These are phyloP conservation scores for Akanthomyces dipterigenus DNA, from an alignment of 2,329 filamentous ascomycete genomes.

Conservation along the genomic window DNA sequence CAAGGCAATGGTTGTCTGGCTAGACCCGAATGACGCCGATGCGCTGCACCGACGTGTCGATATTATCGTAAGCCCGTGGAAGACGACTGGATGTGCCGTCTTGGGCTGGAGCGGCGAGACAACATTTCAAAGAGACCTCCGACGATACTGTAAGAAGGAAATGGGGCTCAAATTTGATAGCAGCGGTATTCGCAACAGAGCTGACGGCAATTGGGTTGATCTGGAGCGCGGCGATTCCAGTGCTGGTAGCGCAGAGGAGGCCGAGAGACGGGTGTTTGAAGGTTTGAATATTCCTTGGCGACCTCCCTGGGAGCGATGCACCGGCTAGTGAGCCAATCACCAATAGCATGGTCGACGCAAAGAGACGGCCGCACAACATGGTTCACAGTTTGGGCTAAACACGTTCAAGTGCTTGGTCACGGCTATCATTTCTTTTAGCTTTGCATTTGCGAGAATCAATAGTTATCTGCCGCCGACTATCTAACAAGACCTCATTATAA, in stretches of 20 bases:
- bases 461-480: background rate
- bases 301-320: conserved; percentile 60
- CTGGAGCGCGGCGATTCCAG: conserved; percentile 48
- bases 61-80: conserved; percentile 86
- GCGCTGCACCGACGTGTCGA: conserved; percentile 76
- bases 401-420: background rate
- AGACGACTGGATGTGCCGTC: conserved; percentile 79
- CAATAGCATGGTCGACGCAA: background rate
- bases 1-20: conserved; percentile 91
- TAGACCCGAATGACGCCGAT: conserved; percentile 30
- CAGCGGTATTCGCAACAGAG: conserved; percentile 68
- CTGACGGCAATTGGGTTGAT: conserved; percentile 63
- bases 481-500: background rate
- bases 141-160: conserved; percentile 68
- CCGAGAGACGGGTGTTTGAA: conserved; percentile 75
- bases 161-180: conserved; percentile 83
- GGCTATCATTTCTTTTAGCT: background rate
- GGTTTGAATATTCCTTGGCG: conserved; percentile 65
- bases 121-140: conserved; percentile 81
- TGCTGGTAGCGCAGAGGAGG: conserved; percentile 60
- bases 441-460: background rate
- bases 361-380: background rate
- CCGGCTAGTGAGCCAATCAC: conserved; percentile 29
- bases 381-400: background rate
- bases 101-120: conserved; percentile 84